These are phyloP conservation scores for Salix exigua DNA, from an alignment of 345 rosid species.

Conservation along the genomic window DNA sequence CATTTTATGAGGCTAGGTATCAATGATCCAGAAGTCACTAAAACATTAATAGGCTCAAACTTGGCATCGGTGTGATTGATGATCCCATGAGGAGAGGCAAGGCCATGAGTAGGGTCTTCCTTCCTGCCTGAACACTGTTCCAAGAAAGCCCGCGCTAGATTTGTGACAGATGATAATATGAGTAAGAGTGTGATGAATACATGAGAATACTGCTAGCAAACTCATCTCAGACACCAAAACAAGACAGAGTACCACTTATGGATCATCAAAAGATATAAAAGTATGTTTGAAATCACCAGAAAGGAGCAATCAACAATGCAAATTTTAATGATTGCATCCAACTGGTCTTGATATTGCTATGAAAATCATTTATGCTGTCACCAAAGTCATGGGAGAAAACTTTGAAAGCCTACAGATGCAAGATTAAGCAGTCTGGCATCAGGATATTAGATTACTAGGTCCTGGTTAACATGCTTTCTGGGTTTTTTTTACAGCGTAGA, in stretches of 20 bases:
- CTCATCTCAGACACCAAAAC: background rate
- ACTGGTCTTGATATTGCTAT: background rate
- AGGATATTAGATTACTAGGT: background rate
- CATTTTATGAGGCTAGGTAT: conserved; percentile 90
- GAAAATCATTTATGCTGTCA: background rate
- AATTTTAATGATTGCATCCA: background rate
- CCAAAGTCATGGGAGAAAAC: background rate
- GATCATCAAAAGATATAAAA: background rate
- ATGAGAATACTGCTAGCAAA: background rate
- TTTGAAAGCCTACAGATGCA: background rate
- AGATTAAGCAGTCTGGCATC: background rate
- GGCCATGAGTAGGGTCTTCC: conserved; percentile 29
- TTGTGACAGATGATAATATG: conserved; percentile 16
- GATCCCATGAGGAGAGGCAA: conserved; percentile 13
- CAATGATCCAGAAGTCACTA: conserved; percentile 86
- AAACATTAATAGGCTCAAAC: conserved; percentile 47
- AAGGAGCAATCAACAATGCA: background rate
- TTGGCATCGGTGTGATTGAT: conserved; percentile 22
- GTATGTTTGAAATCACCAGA: background rate
- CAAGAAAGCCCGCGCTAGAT: conserved; percentile 63
- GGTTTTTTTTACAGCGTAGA: background rate
- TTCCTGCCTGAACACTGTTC: conserved; percentile 58
- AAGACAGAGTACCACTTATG: background rate
- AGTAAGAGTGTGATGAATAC: conserved; percentile 5
- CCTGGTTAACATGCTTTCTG: background rate